Evolutionary conservation across 495 filamentous ascomycete genomes (phyloP).

Genomic region (Letharia lupina): DNA sequence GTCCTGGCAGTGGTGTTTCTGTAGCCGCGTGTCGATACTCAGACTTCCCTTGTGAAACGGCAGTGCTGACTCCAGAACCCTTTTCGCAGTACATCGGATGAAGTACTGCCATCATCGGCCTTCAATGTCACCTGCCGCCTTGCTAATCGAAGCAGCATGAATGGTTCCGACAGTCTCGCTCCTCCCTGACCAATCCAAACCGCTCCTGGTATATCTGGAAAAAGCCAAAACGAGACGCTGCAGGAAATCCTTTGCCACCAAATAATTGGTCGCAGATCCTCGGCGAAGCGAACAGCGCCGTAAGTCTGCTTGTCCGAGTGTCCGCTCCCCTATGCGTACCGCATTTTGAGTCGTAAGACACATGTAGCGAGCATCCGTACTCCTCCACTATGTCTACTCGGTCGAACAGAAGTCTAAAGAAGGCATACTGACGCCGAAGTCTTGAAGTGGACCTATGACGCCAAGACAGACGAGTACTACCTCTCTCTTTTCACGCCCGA

Average conservation of each 20-base stretch:
- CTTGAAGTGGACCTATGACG: slow-evolving; percentile 50
- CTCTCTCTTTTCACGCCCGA: slow-evolving; percentile 52
- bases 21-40: background rate
- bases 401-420: background rate
- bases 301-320: background rate
- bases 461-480: slow-evolving; percentile 53
- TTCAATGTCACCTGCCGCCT: background rate
- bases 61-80: background rate
- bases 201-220: slow-evolving; percentile 57
- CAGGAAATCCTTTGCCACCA: slow-evolving; percentile 46
- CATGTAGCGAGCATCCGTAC: background rate
- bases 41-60: background rate
- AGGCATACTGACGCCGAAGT: background rate
- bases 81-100: slow-evolving; percentile 36
- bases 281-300: slow-evolving; percentile 40
- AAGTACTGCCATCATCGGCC: slow-evolving; percentile 17
- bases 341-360: background rate
- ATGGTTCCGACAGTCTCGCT: slow-evolving; percentile 49
- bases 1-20: background rate
- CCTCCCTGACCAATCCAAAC: slow-evolving; percentile 40
- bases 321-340: background rate
- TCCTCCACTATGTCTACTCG: background rate
- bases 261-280: slow-evolving; percentile 53
- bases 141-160: slow-evolving; percentile 33
- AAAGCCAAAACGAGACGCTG: slow-evolving; percentile 37